phyloP scores from a whole-genome alignment of 2,329 filamentous ascomycete species.

The Sporothrix luriei region DNA sequence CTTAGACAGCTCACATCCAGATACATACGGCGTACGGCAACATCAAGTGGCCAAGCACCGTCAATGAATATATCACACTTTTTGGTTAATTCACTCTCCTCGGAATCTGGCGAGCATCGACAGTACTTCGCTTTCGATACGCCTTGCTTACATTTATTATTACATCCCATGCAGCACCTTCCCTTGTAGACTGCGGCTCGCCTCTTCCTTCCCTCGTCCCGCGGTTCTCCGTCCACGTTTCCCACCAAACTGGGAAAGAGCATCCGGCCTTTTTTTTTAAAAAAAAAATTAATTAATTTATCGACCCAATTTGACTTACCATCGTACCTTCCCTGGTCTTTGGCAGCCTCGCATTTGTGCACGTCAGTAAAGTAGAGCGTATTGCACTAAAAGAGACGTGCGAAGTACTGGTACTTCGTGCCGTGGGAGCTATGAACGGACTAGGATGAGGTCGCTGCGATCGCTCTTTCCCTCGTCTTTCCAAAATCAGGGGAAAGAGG shows the following conservation, averaged over 20 bases:
- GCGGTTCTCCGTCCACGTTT: not conserved
- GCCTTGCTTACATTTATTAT: not conserved
- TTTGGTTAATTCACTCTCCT: not conserved
- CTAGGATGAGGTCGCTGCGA: conserved; percentile 6
- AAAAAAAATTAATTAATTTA: too few species aligned
- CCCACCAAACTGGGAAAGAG: conserved; percentile 11
- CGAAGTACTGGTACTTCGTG: conserved; percentile 14
- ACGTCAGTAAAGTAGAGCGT: not conserved
- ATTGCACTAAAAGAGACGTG: not conserved
- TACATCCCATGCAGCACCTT: not conserved
- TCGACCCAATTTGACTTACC: not conserved
- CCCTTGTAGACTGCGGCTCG: not conserved
- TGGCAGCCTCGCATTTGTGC: not conserved
- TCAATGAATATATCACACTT: not conserved
- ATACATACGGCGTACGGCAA: too few species aligned
- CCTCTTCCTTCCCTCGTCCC: conserved; percentile 6
- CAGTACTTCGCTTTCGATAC: not conserved
- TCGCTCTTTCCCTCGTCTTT: not conserved
- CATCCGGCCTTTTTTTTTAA: not conserved
- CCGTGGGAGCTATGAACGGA: not conserved
- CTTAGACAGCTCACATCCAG: too few species aligned
- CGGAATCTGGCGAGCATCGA: not conserved
- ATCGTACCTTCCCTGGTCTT: not conserved
- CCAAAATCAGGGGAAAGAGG: conserved; percentile 27
- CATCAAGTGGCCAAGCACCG: too few species aligned